Percentiles rank a stretch among this genome's conserved stretches.
Conservation (phyloP, 1,139 yeast genomes). For the Blastobotrys illinoisensis region DNA sequence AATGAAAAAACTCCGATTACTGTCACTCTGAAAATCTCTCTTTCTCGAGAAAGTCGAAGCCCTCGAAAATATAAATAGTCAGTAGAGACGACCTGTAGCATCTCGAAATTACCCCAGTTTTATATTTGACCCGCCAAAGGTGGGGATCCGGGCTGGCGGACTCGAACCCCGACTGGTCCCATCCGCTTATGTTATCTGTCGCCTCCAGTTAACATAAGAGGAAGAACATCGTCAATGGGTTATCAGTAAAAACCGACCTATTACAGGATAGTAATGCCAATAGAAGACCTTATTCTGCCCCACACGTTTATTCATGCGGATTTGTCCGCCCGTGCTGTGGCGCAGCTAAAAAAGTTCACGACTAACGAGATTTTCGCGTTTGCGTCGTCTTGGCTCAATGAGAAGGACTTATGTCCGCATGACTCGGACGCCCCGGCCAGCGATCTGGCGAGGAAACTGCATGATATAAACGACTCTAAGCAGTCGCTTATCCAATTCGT, state of each 20-base stretch:
- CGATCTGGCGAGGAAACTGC: background rate
- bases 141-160: background rate
- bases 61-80: too few species aligned
- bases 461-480: background rate
- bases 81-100: too few species aligned
- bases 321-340: conserved; percentile 12
- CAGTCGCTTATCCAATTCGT: background rate
- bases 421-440: background rate
- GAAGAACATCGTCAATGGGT: background rate
- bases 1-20: background rate
- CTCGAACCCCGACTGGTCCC: background rate
- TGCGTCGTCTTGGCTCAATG: conserved; percentile 54
- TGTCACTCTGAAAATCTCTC: background rate
- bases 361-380: conserved; percentile 31
- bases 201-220: background rate
- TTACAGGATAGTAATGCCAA: background rate
- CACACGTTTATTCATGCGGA: conserved; percentile 15
- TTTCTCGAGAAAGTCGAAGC: too few species aligned
- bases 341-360: conserved; percentile 11
- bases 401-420: conserved; percentile 28
- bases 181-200: background rate
- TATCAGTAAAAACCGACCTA: background rate
- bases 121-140: background rate
- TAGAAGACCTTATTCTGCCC: conserved; percentile 13
- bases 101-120: background rate